These are phyloP conservation scores for Serendipita sp. DNA, from an alignment of 768 basidiomycete species.

Conservation along the genomic window DNA sequence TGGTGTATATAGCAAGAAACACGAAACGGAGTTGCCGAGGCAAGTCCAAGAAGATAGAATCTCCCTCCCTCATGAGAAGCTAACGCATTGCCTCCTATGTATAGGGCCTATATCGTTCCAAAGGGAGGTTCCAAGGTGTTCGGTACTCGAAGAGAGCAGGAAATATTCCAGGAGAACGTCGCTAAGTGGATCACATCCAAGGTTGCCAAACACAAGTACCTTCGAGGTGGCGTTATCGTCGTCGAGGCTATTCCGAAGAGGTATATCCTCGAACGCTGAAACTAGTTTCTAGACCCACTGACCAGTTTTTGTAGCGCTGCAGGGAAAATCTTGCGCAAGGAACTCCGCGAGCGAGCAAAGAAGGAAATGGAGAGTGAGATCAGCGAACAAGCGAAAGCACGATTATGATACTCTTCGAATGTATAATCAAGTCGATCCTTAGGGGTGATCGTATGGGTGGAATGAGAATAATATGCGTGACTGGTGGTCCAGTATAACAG, in stretches of 20 bases:
- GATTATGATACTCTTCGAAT: too few relatives aligned
- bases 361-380: constrained; percentile 22
- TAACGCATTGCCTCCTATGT: neutral
- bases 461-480: too few relatives aligned
- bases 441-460: too few relatives aligned
- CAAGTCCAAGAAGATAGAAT: constrained; percentile 15
- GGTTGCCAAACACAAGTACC: constrained; percentile 57
- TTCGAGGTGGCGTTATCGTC: constrained; percentile 44
- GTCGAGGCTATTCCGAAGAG: constrained; percentile 55
- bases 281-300: too few relatives aligned
- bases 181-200: constrained; percentile 49
- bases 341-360: constrained; percentile 54
- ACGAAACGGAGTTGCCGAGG: constrained; percentile 74
- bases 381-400: too few relatives aligned
- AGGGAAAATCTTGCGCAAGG: constrained; percentile 73
- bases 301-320: constrained; percentile 35
- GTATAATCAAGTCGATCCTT: too few relatives aligned
- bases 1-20: constrained; percentile 44
- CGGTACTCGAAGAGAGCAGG: constrained; percentile 19
- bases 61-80: neutral
- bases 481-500: too few relatives aligned
- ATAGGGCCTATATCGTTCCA: constrained; percentile 23
- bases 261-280: constrained; percentile 19
- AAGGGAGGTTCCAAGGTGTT: constrained; percentile 10
- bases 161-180: constrained; percentile 33